Conservation (phyloP, 202 grass and related monocot genomes). For the Hordeum pubiflorum region DNA sequence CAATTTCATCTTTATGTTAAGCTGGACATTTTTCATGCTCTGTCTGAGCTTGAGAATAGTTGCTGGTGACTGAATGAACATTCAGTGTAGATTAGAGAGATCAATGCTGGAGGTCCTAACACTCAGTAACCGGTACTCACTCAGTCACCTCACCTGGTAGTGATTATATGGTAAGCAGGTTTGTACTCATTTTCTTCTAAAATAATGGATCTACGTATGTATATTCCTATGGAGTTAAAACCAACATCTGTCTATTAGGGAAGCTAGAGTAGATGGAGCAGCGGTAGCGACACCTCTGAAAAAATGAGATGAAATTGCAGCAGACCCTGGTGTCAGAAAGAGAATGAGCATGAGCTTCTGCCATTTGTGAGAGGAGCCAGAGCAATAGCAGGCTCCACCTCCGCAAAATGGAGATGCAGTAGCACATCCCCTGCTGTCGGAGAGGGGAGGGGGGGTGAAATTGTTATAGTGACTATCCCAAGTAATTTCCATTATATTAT, state of each 20-base stretch:
- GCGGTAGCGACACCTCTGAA: background rate
- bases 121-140: background rate
- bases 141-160: background rate
- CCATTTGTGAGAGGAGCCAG: background rate
- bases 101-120: background rate
- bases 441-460: background rate
- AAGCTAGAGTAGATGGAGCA: background rate
- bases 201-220: background rate
- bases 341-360: background rate
- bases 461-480: background rate
- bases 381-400: background rate
- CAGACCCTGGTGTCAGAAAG: background rate
- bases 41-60: background rate
- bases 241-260: background rate
- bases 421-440: background rate
- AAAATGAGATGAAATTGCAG: background rate
- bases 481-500: background rate
- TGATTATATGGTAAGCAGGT: background rate
- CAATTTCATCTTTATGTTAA: background rate
- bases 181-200: background rate
- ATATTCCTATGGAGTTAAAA: background rate
- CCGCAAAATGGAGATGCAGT: background rate
- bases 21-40: background rate
- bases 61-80: background rate
- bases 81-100: background rate